Evolutionary conservation across 2,329 filamentous ascomycete species (phyloP).

Genomic region (Colletotrichum sp.): DNA sequence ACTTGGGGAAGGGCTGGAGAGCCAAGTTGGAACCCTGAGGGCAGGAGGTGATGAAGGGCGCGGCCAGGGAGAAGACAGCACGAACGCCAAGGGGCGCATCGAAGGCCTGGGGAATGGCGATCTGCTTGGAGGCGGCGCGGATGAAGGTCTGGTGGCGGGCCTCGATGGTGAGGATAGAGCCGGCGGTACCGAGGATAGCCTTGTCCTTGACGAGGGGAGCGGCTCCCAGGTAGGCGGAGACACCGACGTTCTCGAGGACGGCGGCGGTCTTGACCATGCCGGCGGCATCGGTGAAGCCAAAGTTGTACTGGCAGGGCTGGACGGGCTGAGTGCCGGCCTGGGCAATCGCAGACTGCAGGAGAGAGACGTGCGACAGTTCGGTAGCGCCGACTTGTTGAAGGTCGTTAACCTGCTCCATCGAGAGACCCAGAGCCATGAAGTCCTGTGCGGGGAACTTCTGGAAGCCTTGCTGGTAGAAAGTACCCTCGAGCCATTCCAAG

Average conservation of each 20-base stretch:
- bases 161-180: slow-evolving; percentile 75
- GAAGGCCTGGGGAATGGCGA: slow-evolving; percentile 71
- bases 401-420: slow-evolving; percentile 54
- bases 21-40: slow-evolving; percentile 68
- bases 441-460: slow-evolving; percentile 67
- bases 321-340: slow-evolving; percentile 69
- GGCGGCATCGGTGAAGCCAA: slow-evolving; percentile 68
- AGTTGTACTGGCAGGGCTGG: slow-evolving; percentile 74
- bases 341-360: slow-evolving; percentile 65
- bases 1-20: slow-evolving; percentile 66
- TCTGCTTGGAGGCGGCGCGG: slow-evolving; percentile 60
- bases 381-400: slow-evolving; percentile 31
- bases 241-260: slow-evolving; percentile 74
- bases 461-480: slow-evolving; percentile 76
- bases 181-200: slow-evolving; percentile 69
- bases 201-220: slow-evolving; percentile 67
- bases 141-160: slow-evolving; percentile 77
- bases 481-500: slow-evolving; percentile 75
- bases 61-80: slow-evolving; percentile 75
- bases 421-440: slow-evolving; percentile 68
- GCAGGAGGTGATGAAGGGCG: slow-evolving; percentile 75
- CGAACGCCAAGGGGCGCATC: slow-evolving; percentile 72
- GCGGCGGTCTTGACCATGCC: slow-evolving; percentile 73
- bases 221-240: slow-evolving; percentile 77
- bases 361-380: slow-evolving; percentile 56